Conservation (phyloP, 805 yeast genomes). For the Candida fluviatilis region DNA sequence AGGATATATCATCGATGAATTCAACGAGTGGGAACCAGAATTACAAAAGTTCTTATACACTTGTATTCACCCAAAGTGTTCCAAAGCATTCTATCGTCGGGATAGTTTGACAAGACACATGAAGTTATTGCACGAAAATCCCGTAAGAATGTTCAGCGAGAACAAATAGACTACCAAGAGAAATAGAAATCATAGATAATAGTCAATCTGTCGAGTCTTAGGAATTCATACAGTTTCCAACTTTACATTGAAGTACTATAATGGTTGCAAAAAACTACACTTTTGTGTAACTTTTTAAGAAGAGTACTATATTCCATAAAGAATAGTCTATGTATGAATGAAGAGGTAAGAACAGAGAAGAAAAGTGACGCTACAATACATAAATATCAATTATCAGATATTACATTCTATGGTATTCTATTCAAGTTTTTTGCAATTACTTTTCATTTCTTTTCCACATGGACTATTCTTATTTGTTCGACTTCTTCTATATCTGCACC, state of each 20-base stretch:
- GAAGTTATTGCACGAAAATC: slow-evolving; percentile 41
- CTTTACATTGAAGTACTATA: too few species aligned
- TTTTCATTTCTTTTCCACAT: neutral
- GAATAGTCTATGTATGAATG: neutral
- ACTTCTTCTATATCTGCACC: slow-evolving; percentile 8
- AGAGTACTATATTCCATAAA: neutral
- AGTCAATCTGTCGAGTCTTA: neutral
- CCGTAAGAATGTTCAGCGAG: neutral
- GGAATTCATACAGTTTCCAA: neutral
- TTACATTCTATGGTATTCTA: too few species aligned
- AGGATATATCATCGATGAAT: neutral
- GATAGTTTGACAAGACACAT: slow-evolving; percentile 52
- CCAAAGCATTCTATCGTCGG: slow-evolving; percentile 43
- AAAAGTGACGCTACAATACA: too few species aligned
- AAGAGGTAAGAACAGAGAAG: too few species aligned
- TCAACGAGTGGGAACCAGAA: neutral
- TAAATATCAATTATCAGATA: too few species aligned
- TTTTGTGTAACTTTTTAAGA: too few species aligned
- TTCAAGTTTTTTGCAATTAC: neutral
- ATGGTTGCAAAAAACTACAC: too few species aligned
- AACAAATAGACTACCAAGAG: neutral
- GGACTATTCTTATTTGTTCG: neutral
- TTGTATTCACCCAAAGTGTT: slow-evolving; percentile 29
- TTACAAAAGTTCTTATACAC: slow-evolving; percentile 10
- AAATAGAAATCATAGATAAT: neutral